Base-by-base conservation (phyloP, 495 filamentous ascomycete genomes). In the Hypomontagnella submonticulosa region DNA sequence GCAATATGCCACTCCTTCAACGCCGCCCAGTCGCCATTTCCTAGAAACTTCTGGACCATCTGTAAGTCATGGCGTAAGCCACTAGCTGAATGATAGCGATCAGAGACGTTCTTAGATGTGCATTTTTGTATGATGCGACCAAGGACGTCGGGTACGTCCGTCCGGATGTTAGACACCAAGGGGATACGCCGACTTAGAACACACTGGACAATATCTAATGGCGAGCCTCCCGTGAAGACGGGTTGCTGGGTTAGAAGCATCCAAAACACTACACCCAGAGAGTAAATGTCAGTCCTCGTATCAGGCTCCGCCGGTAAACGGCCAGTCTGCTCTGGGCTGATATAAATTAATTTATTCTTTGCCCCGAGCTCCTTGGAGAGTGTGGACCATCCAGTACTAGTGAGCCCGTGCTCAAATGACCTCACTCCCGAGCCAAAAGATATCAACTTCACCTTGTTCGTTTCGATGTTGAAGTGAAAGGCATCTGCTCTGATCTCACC, bases 261-360 rank as follows among this genome's bases (percentile, higher is more conserved):
- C 89, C 90, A 97, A 71, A 96, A 94, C 4, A 96, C 74, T 52
- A 96, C 84, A 10, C 93, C 93, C 1, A 96, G 80, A 1, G 90
- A 91, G 73, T 96, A 97, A 33, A 96, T 93, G 76, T 96, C 93
- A 8, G 92, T 96, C 43, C 93, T 84, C 55, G 86, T 90, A 76
- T 97, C 92, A 0, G 93, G 93, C 69, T 95, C 92, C 13, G 89
- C 92, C 2, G 91, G 89, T 85, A 96, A 89, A 12, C 93, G 87
- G 19, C 93, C 93, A 11, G 92, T 97, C 80, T 96, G 92, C 67
- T 97, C 93, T 0, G 93, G 92, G 41, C 91, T 92, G 72, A 97
- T 92, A 69, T 88, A 96, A 57, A 92, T 86, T 16, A 97, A 79
- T 75, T 95, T 96, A 66, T 91, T 89, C 71, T 90, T 90, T 20